Base-by-base conservation (phyloP, 352 stramenopile species). In the Globisporangium uncinulatum region DNA sequence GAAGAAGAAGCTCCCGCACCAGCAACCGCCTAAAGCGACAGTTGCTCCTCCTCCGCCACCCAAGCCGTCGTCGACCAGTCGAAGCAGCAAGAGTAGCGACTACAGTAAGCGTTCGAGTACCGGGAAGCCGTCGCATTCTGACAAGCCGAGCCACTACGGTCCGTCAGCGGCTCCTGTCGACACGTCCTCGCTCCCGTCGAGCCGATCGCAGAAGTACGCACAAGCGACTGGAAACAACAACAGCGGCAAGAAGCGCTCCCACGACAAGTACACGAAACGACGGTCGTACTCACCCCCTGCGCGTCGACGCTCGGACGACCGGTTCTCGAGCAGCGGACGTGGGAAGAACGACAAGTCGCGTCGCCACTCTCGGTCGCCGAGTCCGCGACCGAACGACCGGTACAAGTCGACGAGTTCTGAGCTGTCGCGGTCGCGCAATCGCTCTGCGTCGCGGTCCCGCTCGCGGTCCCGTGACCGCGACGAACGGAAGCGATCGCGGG, bases 121-220 rank as follows among this genome's bases (percentile, higher is more conserved):
- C 42, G 36, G 29, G 32, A 44, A 72, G 53, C 37, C 56, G 29
- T 15, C 15, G 31, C 11, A 42, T 4, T 17, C 54, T 20, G 68
- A 73, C 9, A 74, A 71, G 41, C 57, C 50, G 32, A 79, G 61
- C 29, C 71, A 74, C 45, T 77, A 82, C 59, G 70, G 73, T 8
- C 73, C 70, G 41, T 52, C 67, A 31, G 44, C 67, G 32, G 46
- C 41, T 29, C 4, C 24, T 29, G 24, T 29, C 24, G 24, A 29
- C 24, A 4, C 24, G 24, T 29, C n/a, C n/a, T n/a, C n/a, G n/a
- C n/a, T n/a, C n/a, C n/a, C 4, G 59, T 53, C 1, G 47, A 70
- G n/a, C 24, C 54, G 31, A 0, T n/a, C 17, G 43, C 21, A n/a
- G n/a, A n/a, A n/a, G n/a, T n/a, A 52, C 39, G 42, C 21, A 4